phyloP scores from a whole-genome alignment of 1,284 basidiomycete species.

The Chalciporus sp. region DNA sequence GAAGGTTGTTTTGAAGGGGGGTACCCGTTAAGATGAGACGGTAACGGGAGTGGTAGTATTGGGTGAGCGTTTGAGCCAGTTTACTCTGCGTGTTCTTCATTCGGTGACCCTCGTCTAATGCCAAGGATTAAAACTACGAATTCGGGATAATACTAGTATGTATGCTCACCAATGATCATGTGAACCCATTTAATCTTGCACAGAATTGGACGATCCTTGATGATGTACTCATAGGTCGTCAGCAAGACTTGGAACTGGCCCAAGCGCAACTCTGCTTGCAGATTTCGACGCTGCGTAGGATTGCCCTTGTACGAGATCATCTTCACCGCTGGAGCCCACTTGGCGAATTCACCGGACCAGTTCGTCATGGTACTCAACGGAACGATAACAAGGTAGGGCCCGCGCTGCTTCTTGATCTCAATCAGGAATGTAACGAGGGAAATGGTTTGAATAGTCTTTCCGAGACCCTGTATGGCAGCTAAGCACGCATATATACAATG shows the following conservation, averaged over 20 bases:
- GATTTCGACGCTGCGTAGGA: slow-evolving; percentile 73
- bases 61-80: slow-evolving; percentile 90
- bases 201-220: slow-evolving; percentile 92
- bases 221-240: slow-evolving; percentile 99
- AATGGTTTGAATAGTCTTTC: slow-evolving; percentile 96
- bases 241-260: slow-evolving; percentile 94
- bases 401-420: slow-evolving; percentile 88
- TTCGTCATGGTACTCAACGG: slow-evolving; percentile 98
- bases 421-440: slow-evolving; percentile 96
- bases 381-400: slow-evolving; percentile 97
- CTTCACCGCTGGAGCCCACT: slow-evolving; percentile 92
- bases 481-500: slow-evolving; percentile 11
- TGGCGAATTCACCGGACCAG: slow-evolving; percentile 96
- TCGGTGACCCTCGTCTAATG: slow-evolving; percentile 92
- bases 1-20: slow-evolving; percentile 97
- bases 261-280: slow-evolving; percentile 75
- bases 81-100: slow-evolving; percentile 99
- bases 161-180: slow-evolving; percentile 87
- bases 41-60: slow-evolving; percentile 91
- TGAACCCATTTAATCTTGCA: slow-evolving; percentile 97
- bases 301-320: slow-evolving; percentile 94
- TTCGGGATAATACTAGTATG: neutral
- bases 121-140: neutral
- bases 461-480: slow-evolving; percentile 75
- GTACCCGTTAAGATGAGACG: slow-evolving; percentile 98